Base-by-base conservation (phyloP, 1,284 basidiomycete genomes). In the Cutaneotrichosporon sp. region DNA sequence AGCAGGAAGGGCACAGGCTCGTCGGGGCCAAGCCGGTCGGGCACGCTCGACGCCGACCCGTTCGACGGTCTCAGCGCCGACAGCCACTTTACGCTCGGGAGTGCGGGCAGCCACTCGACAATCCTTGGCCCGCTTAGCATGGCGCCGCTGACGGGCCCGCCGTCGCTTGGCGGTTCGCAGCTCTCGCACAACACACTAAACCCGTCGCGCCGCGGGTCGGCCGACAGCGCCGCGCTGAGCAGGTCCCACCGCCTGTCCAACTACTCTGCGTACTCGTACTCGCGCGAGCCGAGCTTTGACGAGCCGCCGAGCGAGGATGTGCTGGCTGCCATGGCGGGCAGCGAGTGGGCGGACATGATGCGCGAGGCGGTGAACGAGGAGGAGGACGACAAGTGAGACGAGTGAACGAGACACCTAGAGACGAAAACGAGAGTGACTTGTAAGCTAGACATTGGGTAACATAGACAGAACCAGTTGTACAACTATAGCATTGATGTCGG, bases 281-380 rank as follows among this genome's bases (percentile, higher is more conserved):
- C 20, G 13, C 38, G 53, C 29, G 66, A 67, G 10, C 49, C 57
- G 24, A 29, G 56, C 22, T 57, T 58, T 11, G 60, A 62, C 4
- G 52, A 54, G 25, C 54, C 55, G 9, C 33, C 50, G 2, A 33
- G 22, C 3, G 63, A 77, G 34, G 70, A 70, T 14, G 63, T 70
- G 27, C 60, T 76, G 20, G 64, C 71, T 27, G 65, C 68, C 3
- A 70, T 78, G 66, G 70, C 71, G 13, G 69, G 63, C 4, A 73
- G 69, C 9, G 64, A 74, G 8, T 80, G 79, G 79, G 77, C 74
- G 52, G 73, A 76, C 60, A 79, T 80, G 77, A 79, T 80, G 79
- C 62, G 72, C 25, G 75, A 76, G 55, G 76, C 74, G 10, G 72
- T 29, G 29, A 29, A 9, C 4, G 29, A 8, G 25, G 2, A n/a